phyloP scores from a whole-genome alignment of 768 basidiomycete genomes.

The Pseudohyphozyma bogoriensis region DNA sequence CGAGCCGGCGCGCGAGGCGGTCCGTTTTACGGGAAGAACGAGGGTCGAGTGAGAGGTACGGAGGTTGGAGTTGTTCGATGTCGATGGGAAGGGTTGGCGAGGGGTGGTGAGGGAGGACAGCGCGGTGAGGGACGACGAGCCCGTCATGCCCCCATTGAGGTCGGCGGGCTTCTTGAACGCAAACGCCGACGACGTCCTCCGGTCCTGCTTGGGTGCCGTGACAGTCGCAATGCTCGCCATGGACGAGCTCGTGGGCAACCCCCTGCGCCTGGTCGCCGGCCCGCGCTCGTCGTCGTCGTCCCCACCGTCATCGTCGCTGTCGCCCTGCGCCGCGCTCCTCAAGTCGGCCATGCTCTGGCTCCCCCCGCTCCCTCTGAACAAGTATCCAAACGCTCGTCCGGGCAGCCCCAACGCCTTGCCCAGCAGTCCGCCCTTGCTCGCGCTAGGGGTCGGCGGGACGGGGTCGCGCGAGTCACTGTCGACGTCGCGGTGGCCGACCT shows the following conservation, averaged over 20 bases:
- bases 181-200: too few species aligned
- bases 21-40: slow-evolving; percentile 17
- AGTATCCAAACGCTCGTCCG: background rate
- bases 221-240: background rate
- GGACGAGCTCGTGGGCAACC: too few species aligned
- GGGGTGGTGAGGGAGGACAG: background rate
- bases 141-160: too few species aligned
- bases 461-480: background rate
- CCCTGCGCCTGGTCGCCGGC: too few species aligned
- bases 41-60: slow-evolving; percentile 20
- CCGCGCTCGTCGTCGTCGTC: too few species aligned
- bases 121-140: background rate
- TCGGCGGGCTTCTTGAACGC: too few species aligned
- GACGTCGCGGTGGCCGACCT: background rate
- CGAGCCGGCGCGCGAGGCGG: slow-evolving; percentile 13
- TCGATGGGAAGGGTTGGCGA: background rate
- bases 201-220: too few species aligned
- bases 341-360: background rate
- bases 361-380: background rate
- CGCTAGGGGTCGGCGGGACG: background rate
- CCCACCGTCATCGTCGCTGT: too few species aligned
- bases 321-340: too few species aligned
- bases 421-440: background rate
- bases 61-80: slow-evolving; percentile 20
- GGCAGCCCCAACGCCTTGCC: background rate